phyloP scores from a whole-genome alignment of 106 monocot species.

The Iris macrosiphon region DNA sequence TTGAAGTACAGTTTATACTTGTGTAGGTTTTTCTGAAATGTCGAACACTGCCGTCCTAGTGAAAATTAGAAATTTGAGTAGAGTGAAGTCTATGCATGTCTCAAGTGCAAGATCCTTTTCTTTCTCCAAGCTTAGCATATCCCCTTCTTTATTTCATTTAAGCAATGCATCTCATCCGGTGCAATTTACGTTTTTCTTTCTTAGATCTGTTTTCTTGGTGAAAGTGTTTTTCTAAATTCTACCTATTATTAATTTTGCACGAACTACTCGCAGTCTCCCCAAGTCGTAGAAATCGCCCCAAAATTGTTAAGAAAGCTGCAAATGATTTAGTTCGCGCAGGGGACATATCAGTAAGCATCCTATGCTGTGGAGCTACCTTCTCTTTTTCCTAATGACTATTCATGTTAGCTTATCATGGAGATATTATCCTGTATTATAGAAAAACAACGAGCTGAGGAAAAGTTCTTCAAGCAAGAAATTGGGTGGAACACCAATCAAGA shows the following conservation, averaged over 20 bases:
- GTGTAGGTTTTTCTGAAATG: too few species aligned
- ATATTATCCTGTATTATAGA: conserved; percentile 20
- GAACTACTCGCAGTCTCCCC: conserved; percentile 25
- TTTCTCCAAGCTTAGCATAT: background rate
- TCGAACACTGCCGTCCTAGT: too few species aligned
- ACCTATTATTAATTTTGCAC: background rate
- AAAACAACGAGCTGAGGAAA: conserved; percentile 31
- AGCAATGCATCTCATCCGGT: background rate
- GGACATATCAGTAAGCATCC: conserved; percentile 26
- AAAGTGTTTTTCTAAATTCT: background rate
- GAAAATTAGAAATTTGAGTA: too few species aligned
- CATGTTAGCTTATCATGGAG: background rate
- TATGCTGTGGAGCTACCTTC: background rate
- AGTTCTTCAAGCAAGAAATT: conserved; percentile 29
- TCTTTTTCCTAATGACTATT: background rate
- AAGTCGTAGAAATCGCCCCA: conserved; percentile 15
- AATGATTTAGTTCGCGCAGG: conserved; percentile 19
- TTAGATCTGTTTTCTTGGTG: too few species aligned
- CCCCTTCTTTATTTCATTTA: background rate
- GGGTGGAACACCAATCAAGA: conserved; percentile 68
- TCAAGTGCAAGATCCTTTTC: too few species aligned
- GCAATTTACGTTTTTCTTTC: too few species aligned
- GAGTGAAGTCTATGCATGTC: too few species aligned
- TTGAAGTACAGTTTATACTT: too few species aligned
- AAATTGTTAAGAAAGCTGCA: conserved; percentile 23